Base-by-base conservation (phyloP, 345 rosid genomes). In the Pistacia integerrima region DNA sequence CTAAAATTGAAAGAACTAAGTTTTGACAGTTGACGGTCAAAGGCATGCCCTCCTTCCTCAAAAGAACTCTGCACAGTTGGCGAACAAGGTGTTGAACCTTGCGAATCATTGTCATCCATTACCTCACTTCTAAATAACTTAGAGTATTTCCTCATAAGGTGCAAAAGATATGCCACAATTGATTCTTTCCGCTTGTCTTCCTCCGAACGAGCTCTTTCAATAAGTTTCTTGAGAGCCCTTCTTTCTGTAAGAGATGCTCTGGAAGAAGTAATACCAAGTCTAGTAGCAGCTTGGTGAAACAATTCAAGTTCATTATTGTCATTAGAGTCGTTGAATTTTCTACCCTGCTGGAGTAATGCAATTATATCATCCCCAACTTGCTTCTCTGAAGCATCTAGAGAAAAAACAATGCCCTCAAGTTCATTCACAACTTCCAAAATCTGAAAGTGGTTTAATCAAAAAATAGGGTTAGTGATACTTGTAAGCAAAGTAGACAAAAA, bases 181-280 rank as follows among this genome's bases (percentile, higher is more conserved):
- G 98, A 92, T 74, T 97, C 99, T 77, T 94, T 97, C n/a, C 97
- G 90, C 79, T 97, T 92, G 85, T 97, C 98, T 83, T 97, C 99
- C 87, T 97, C 99, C 4, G 78, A 82, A 10, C 97, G 93, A 80
- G 99, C 98, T 83, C 88, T 89, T 62, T 97, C 98, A 58, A 97
- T 81, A 57, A 97, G 97, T 79, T 97, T 94, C 86, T 91, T 97
- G 57, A 97, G 86, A 72, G 97, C 94, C 70, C 99, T 83, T 89
- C 98, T 83, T 87, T 97, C 99, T 0, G 92, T 86, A 17, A 97
- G 90, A 81, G 99, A 96, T 73, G 91, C 88, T 84, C 97, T 88
- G 25, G 97, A 88, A 67, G 99, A 97, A 72, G 90, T 89, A 77
- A 97, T 92, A 62, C 94, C 90, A 38, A 94, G 88, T 76, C 72